Evolutionary conservation across 164 flowering plant species (phyloP), one percentile per base, ranked within the genome.

Genomic region (Sedum album): DNA sequence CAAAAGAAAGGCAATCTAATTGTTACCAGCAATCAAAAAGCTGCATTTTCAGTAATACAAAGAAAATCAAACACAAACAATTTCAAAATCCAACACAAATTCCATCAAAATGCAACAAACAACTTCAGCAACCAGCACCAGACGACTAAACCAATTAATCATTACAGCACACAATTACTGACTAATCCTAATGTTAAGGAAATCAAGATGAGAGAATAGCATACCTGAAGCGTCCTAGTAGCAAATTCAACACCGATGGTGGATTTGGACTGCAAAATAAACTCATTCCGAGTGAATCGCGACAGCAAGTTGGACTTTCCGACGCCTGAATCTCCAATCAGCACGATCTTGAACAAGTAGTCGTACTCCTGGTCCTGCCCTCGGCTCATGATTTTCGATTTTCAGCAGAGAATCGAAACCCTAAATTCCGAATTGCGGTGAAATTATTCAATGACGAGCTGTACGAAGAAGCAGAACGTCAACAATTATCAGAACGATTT

Each of bases 181-280:
- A 35, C 30, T 14, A 23, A 7, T 35, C n/a, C n/a, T n/a, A n/a
- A n/a, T n/a, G n/a, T n/a, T n/a, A n/a, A n/a, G n/a, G n/a, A n/a
- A n/a, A n/a, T n/a, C n/a, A n/a, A 7, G 48, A 44, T 30, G 13
- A n/a, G 25, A 11, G 35, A 31, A 23, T 17, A 7, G 21, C 13
- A n/a, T 13, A 82, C 91, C 78, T 83, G 88, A 69, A 87, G 85
- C 25, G 89, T 84, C 21, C 92, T 83, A 18, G 92, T 87, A 60
- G 88, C 88, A 76, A 87, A 85, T 76, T 87, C 91, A 63, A 86
- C 90, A 70, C 90, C 90, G 65, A 86, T 86, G 65, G 91, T 86
- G 74, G 91, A 86, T 72, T 86, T 86, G 73, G 91, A 86, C 65
- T 86, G 88, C 78, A 87, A 78, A 66, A 84, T 81, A 69, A 87